Conservation (phyloP, 2,329 filamentous ascomycete genomes). For the Dichotomopilus funicola region DNA sequence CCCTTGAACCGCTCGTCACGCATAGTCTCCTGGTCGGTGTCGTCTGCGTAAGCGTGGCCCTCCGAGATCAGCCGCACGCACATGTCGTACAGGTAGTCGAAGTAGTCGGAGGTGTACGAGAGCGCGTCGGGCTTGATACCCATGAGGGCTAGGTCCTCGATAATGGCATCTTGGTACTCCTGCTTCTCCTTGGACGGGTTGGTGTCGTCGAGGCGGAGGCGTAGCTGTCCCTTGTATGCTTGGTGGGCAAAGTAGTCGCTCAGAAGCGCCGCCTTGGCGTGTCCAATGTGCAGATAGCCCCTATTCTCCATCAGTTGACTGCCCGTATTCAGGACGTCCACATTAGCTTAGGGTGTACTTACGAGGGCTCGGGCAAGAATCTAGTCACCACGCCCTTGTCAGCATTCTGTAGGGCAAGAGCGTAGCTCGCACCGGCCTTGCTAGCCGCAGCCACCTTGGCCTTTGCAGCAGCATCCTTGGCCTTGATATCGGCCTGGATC, state of each 20-base stretch:
- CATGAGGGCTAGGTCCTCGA: constrained; percentile 85
- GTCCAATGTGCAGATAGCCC: constrained; percentile 90
- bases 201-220: constrained; percentile 93
- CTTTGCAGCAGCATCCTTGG: constrained; percentile 60
- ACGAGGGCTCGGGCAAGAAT: constrained; percentile 91
- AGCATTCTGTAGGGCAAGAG: constrained; percentile 76
- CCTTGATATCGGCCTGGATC: constrained; percentile 63
- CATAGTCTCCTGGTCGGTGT: constrained; percentile 87
- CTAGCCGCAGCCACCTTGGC: constrained; percentile 62
- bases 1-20: constrained; percentile 76
- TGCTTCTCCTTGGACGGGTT: constrained; percentile 97
- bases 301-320: constrained; percentile 26
- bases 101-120: constrained; percentile 92
- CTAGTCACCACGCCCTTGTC: constrained; percentile 86
- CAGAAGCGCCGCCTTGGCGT: constrained; percentile 66
- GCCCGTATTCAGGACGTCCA: constrained; percentile 16
- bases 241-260: constrained; percentile 97
- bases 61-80: constrained; percentile 78
- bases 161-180: constrained; percentile 89
- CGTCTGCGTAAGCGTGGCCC: constrained; percentile 88
- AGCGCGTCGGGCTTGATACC: constrained; percentile 83
- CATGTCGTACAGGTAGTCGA: constrained; percentile 83
- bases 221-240: constrained; percentile 83
- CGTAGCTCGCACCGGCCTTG: constrained; percentile 80
- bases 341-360: constrained; percentile 27